Evolutionary conservation across 441 rosid genomes (phyloP).

Genomic region (Flueggea neowawraea): DNA sequence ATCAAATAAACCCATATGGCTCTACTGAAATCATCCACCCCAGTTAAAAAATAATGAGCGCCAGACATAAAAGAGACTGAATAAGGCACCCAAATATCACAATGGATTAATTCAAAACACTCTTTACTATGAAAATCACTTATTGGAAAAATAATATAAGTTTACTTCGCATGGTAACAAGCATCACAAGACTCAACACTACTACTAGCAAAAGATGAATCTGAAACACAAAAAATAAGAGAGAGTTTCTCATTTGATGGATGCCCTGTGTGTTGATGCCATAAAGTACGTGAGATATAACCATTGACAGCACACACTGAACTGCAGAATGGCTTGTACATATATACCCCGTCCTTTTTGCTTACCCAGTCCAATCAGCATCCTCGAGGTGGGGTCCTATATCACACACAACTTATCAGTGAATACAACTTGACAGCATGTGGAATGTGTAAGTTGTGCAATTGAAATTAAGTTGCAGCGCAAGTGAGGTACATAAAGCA

Average conservation of each 20-base stretch:
- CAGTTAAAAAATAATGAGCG: not conserved
- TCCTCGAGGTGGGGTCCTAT: not conserved
- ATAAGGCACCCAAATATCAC: constrained; percentile 5
- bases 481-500: not conserved
- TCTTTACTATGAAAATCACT: not conserved
- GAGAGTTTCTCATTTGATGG: no score
- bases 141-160: not conserved
- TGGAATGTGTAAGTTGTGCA: no score
- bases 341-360: no score
- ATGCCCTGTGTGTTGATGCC: no score
- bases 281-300: no score
- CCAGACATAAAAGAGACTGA: no score
- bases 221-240: no score
- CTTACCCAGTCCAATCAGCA: no score
- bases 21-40: not conserved
- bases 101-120: constrained; percentile 1
- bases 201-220: no score
- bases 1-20: not conserved
- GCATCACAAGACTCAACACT: not conserved
- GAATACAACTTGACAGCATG: not conserved
- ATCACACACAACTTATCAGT: not conserved
- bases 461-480: not conserved
- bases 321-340: no score
- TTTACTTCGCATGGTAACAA: not conserved
- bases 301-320: no score